Conservation (phyloP, 768 basidiomycete species). For the Lentinus brumalis region DNA sequence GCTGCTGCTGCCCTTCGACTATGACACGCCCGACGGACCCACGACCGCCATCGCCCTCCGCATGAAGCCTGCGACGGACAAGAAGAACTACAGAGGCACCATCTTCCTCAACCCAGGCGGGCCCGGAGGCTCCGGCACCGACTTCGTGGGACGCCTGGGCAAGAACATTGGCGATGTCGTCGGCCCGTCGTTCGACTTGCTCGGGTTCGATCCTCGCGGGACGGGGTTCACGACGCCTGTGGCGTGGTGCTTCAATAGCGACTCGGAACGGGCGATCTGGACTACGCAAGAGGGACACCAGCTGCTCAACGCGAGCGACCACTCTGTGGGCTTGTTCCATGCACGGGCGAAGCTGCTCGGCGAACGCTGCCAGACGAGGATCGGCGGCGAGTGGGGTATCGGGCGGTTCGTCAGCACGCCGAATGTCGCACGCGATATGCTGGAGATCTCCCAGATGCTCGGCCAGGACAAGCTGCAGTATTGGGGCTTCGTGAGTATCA, state of each 20-base stretch:
- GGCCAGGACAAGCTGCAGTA: slow-evolving; percentile 33
- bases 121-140: slow-evolving; percentile 19
- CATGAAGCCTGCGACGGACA: slow-evolving; percentile 18
- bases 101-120: slow-evolving; percentile 23
- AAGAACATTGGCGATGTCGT: slow-evolving; percentile 16
- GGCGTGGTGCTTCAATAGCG: slow-evolving; percentile 21
- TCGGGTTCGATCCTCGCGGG: slow-evolving; percentile 25
- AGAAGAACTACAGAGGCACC: slow-evolving; percentile 15
- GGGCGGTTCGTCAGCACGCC: slow-evolving; percentile 29
- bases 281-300: slow-evolving; percentile 9
- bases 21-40: slow-evolving; percentile 17
- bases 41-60: slow-evolving; percentile 21
- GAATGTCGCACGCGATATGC: slow-evolving; percentile 34
- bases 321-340: slow-evolving; percentile 1
- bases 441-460: slow-evolving; percentile 29
- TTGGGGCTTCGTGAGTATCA: slow-evolving; percentile 30
- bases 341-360: slow-evolving; percentile 14
- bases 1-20: slow-evolving; percentile 20
- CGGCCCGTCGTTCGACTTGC: slow-evolving; percentile 19
- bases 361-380: slow-evolving; percentile 9
- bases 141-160: slow-evolving; percentile 7
- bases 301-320: slow-evolving; percentile 17
- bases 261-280: slow-evolving; percentile 19
- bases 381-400: slow-evolving; percentile 24
- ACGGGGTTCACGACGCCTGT: slow-evolving; percentile 17